phyloP scores from a whole-genome alignment of 352 stramenopile genomes.

The Pythium grandisporangium region DNA sequence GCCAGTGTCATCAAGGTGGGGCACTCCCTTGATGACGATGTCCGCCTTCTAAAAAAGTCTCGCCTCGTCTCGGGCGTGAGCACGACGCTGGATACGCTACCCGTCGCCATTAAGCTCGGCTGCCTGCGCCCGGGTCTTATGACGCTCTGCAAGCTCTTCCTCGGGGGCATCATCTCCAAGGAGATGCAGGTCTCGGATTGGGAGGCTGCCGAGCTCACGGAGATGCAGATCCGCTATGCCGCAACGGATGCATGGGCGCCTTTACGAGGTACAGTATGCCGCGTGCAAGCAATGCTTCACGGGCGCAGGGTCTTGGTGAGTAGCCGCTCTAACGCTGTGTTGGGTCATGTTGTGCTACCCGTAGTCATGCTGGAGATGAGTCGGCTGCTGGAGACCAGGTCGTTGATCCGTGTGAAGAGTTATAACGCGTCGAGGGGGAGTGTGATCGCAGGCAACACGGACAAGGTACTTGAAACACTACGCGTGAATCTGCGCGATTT shows the following conservation, averaged over 20 bases:
- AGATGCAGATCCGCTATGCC: conserved; percentile 69
- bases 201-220: conserved; percentile 53
- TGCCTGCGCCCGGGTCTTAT: conserved; percentile 64
- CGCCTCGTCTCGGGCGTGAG: conserved; percentile 47
- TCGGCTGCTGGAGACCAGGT: conserved; percentile 44
- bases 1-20: conserved; percentile 62
- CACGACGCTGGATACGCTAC: conserved; percentile 74
- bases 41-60: conserved; percentile 44
- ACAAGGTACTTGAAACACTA: conserved; percentile 41
- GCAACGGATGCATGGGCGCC: conserved; percentile 75
- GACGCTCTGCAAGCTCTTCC: conserved; percentile 70
- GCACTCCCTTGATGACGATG: conserved; percentile 71
- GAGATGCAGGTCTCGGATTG: conserved; percentile 85
- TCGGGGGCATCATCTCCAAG: conserved; percentile 59
- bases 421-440: conserved; percentile 37
- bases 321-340: no score
- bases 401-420: conserved; percentile 52
- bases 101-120: conserved; percentile 66
- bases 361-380: conserved; percentile 74
- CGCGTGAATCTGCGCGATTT: no score
- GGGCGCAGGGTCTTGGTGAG: no score
- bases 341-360: conserved; percentile 6
- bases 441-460: conserved; percentile 24
- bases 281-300: no score
- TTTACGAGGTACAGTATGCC: conserved; percentile 46